Conservation (phyloP, 441 rosid genomes). For the Aleurites moluccanus region DNA sequence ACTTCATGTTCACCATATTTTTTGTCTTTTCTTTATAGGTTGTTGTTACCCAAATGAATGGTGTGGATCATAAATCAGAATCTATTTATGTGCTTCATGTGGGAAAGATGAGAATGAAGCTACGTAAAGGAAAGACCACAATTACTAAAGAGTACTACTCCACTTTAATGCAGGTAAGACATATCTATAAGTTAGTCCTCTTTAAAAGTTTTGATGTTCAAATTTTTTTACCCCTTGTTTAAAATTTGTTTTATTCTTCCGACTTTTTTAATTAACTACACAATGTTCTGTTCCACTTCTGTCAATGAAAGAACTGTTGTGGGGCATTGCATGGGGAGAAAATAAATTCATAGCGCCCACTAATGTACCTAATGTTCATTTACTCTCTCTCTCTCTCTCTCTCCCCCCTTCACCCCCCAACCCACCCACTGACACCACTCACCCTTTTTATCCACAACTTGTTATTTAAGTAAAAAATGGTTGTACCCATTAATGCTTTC, state of each 20-base stretch:
- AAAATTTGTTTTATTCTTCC: neutral
- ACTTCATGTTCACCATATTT: neutral
- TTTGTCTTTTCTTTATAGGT: constrained; percentile 43
- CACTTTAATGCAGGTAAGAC: constrained; percentile 67
- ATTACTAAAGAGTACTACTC: constrained; percentile 89
- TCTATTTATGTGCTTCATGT: constrained; percentile 83
- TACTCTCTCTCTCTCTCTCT: too few relatives aligned
- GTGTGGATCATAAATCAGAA: constrained; percentile 63
- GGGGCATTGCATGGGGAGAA: too few relatives aligned
- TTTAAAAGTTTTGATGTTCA: neutral
- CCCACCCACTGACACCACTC: too few relatives aligned
- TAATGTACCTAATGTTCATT: too few relatives aligned
- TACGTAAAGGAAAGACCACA: constrained; percentile 70
- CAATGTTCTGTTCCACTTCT: too few relatives aligned
- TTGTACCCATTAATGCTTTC: constrained; percentile 18
- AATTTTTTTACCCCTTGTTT: neutral
- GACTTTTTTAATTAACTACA: neutral
- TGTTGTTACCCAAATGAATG: constrained; percentile 77
- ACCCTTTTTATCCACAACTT: too few relatives aligned
- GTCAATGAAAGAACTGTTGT: too few relatives aligned
- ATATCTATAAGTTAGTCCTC: neutral
- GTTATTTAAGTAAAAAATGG: neutral
- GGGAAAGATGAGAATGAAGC: constrained; percentile 97
- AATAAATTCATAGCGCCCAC: too few relatives aligned
- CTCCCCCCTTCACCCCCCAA: too few relatives aligned